Evolutionary conservation across 768 basidiomycete species (phyloP).

Genomic region (Collybiopsis luxurians): DNA sequence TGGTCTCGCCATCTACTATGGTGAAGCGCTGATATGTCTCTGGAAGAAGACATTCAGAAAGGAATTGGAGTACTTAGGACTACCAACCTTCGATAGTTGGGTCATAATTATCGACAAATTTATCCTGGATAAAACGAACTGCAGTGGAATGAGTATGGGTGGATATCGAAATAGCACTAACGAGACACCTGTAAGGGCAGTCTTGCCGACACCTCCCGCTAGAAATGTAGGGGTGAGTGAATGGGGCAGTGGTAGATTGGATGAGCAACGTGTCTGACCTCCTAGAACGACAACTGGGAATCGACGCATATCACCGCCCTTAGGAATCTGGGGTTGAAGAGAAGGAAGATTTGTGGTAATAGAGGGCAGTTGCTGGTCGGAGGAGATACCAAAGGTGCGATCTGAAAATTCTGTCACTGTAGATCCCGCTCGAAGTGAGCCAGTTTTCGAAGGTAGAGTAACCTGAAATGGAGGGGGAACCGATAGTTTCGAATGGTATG

Average conservation of each 20-base stretch:
- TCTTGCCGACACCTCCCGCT: constrained; percentile 91
- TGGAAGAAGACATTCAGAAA: constrained; percentile 24
- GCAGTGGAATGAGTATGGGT: constrained; percentile 33
- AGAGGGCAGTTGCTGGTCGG: no score
- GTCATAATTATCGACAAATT: constrained; percentile 76
- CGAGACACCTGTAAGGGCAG: constrained; percentile 62
- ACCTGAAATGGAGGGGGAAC: no score
- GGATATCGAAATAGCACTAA: constrained; percentile 29
- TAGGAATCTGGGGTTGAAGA: no score
- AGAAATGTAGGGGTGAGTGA: constrained; percentile 7
- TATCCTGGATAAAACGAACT: constrained; percentile 71
- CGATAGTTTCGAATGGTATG: no score
- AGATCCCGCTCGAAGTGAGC: no score
- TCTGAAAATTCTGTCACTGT: no score
- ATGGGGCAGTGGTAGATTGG: constrained; percentile 10
- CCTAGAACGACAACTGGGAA: constrained; percentile 81
- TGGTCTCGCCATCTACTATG: constrained; percentile 61
- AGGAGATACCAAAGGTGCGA: no score
- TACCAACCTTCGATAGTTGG: constrained; percentile 78
- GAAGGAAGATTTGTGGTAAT: no score
- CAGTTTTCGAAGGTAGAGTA: no score
- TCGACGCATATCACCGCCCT: constrained; percentile 68
- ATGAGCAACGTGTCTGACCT: constrained; percentile 44
- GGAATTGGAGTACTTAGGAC: constrained; percentile 1
- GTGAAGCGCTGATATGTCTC: constrained; percentile 70